Base-by-base conservation (phyloP, 176 grass and related monocot genomes). In the Oryza meridionalis region DNA sequence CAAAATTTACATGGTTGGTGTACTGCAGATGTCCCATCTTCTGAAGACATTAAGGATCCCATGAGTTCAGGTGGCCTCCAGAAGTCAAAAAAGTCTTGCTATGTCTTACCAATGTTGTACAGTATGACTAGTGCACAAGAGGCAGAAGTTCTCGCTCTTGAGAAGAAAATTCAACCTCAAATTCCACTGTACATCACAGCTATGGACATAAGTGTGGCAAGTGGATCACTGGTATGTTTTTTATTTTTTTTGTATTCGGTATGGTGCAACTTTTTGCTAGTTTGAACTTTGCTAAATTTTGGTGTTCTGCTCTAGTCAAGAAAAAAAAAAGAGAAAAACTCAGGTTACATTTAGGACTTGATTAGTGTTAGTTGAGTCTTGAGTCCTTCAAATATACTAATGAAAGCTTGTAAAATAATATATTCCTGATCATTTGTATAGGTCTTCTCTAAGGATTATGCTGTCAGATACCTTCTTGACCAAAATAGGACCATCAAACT, bases 131-230 rank as follows among this genome's bases (percentile, higher is more conserved):
- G 26, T 63, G 51, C 16, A 2, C 72, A 87, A 33, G 31, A 46
- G 22, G 4, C 19, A 64, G 21, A 82, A 70, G n/a, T 82, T 15
- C 8, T 11, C 7, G 0, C 21, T 2, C 65, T 87, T 70, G 50
- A 63, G 65, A 65, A 40, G 42, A 50, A 50, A 87, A 50, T 71
- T 69, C 80, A 9, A 69, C 79, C 85, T 12, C 15, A 27, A 64
- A 70, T 82, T 76, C 85, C 85, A 38, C 63, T 87, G 21, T 87
- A 82, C 21, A 37, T 82, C 49, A 82, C 50, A 9, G 38, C 72
- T 9, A 63, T 87, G 14, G 9, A 82, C 17, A 62, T 9, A 61
- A 76, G 3, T 49, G 4, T 77, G 49, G 51, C 26, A 50, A 50
- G 47, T 77, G 79, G 79, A 76, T 63, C 73, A 64, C 79, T 70